phyloP scores from a whole-genome alignment of 108 stramenopile species.

The Aurantiochytrium sp. region DNA sequence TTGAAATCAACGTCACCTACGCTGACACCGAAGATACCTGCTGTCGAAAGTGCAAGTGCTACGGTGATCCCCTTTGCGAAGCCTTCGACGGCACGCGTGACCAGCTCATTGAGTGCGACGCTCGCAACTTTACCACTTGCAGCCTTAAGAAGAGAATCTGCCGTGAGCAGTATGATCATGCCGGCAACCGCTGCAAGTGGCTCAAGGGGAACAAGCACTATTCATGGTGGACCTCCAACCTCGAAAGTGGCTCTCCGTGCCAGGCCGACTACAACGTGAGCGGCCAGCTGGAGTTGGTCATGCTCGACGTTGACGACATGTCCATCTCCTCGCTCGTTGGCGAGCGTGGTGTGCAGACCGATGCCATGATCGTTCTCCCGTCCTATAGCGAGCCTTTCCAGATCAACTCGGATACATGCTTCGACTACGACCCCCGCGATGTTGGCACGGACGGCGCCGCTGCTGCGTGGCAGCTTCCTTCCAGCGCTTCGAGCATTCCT shows the following conservation, averaged over 20 bases:
- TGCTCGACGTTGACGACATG: not conserved
- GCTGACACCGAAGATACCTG: not conserved
- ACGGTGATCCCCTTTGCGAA: not conserved
- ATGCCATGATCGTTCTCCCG: not conserved
- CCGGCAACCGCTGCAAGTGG: slow-evolving; percentile 12
- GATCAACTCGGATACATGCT: not conserved
- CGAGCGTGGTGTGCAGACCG: not conserved
- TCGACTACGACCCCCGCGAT: slow-evolving; percentile 4
- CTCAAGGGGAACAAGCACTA: not conserved
- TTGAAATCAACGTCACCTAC: not conserved
- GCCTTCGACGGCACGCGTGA: not conserved
- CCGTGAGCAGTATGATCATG: not conserved
- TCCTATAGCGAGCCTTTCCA: not conserved
- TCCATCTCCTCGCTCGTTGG: not conserved
- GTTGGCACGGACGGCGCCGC: not conserved
- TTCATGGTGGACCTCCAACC: not conserved
- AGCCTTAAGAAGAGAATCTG: too few relatives aligned
- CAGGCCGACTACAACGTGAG: not conserved
- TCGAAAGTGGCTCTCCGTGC: not conserved
- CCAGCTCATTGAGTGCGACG: not conserved
- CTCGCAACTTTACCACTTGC: not conserved
- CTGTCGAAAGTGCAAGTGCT: not conserved
- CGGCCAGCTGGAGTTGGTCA: not conserved
- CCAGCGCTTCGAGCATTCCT: not conserved
- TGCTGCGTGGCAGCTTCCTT: not conserved